These are phyloP conservation scores for Ceratocystis variospora DNA, from an alignment of 2,329 filamentous ascomycete genomes.

Conservation along the genomic window DNA sequence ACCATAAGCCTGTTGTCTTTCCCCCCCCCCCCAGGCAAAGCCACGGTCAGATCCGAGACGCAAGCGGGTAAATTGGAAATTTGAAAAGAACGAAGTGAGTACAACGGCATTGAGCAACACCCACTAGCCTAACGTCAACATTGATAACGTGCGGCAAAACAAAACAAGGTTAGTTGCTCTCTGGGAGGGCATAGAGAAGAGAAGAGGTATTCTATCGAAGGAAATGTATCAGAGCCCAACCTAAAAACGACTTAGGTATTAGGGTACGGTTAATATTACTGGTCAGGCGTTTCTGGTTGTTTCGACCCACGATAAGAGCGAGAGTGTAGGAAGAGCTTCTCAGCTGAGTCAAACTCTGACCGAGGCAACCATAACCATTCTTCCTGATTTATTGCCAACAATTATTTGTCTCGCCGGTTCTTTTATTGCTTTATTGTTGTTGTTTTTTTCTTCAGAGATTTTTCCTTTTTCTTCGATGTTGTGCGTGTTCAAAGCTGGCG, in stretches of 20 bases:
- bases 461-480: background rate
- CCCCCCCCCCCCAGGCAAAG: background rate
- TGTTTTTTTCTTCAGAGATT: background rate
- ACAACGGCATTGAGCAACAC: background rate
- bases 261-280: too few relatives aligned
- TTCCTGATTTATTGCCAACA: background rate
- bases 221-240: background rate
- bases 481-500: slow-evolving; percentile 1
- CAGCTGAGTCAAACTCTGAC: background rate
- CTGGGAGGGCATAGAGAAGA: background rate
- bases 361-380: background rate
- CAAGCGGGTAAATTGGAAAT: background rate
- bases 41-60: background rate
- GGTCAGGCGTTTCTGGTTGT: too few relatives aligned
- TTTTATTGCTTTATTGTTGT: background rate
- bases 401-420: background rate
- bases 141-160: background rate
- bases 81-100: background rate
- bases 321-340: background rate
- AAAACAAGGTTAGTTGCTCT: background rate
- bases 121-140: background rate
- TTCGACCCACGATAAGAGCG: too few relatives aligned
- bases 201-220: background rate
- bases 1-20: background rate
- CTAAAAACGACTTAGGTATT: too few relatives aligned